Conservation (phyloP, 1,284 basidiomycete genomes). For the Afroboletus lepidellus region DNA sequence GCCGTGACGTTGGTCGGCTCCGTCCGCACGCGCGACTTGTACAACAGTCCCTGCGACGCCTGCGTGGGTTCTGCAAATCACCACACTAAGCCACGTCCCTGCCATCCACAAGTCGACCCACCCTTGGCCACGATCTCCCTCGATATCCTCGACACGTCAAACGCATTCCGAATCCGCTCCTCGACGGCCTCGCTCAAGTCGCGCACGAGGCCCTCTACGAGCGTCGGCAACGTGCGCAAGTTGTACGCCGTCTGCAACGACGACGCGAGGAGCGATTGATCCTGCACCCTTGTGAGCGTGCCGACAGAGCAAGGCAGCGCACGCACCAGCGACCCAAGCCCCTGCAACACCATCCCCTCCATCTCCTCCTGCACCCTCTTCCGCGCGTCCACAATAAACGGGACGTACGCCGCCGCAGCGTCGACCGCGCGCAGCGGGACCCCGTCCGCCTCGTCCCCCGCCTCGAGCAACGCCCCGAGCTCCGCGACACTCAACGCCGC, state of each 20-base stretch:
- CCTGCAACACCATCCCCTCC: conserved; percentile 82
- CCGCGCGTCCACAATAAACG: conserved; percentile 70
- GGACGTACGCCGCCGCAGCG: conserved; percentile 67
- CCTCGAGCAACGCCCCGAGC: conserved; percentile 44
- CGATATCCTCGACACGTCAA: conserved; percentile 84
- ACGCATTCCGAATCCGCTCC: conserved; percentile 75
- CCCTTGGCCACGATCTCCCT: conserved; percentile 80
- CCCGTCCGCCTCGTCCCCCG: conserved; percentile 7
- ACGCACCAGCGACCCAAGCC: conserved; percentile 71
- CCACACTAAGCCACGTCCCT: not conserved
- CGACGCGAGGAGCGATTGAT: conserved; percentile 85
- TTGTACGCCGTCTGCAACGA: conserved; percentile 95
- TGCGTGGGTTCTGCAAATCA: conserved; percentile 24
- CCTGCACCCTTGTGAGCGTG: conserved; percentile 44
- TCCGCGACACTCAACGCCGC: conserved; percentile 90
- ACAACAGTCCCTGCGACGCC: conserved; percentile 46
- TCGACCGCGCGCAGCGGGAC: conserved; percentile 69
- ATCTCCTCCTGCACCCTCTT: conserved; percentile 76
- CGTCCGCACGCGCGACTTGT: conserved; percentile 78
- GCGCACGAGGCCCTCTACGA: conserved; percentile 77
- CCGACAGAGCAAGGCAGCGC: not conserved
- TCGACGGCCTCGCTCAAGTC: conserved; percentile 87
- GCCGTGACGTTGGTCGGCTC: conserved; percentile 83
- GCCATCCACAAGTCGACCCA: conserved; percentile 35
- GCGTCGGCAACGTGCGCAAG: conserved; percentile 77